Conservation (phyloP, 176 grass and related monocot species). For the Pontederia paniculata region DNA sequence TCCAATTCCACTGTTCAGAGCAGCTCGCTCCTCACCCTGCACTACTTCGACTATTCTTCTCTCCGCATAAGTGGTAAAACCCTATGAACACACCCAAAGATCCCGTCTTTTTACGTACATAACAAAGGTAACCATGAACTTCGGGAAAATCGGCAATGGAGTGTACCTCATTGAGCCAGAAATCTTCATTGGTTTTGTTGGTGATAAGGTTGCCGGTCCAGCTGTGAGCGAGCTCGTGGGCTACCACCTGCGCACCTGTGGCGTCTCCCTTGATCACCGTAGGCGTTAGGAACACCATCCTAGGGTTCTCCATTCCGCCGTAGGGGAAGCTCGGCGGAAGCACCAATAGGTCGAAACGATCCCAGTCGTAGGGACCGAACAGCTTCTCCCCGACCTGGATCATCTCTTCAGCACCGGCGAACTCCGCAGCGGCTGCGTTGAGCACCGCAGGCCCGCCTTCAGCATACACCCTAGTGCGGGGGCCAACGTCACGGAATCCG, state of each 20-base stretch:
- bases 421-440: slow-evolving; percentile 76
- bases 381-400: slow-evolving; percentile 64
- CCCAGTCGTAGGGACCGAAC: slow-evolving; percentile 90
- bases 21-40: slow-evolving; percentile 70
- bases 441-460: slow-evolving; percentile 50
- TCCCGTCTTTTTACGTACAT: not conserved
- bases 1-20: slow-evolving; percentile 73
- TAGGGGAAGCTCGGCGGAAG: slow-evolving; percentile 85
- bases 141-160: not conserved
- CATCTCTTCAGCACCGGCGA: slow-evolving; percentile 84
- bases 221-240: slow-evolving; percentile 88
- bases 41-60: slow-evolving; percentile 94
- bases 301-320: slow-evolving; percentile 88
- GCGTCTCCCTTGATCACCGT: slow-evolving; percentile 71
- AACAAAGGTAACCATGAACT: too few relatives aligned
- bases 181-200: slow-evolving; percentile 94
- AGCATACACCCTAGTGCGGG: slow-evolving; percentile 64
- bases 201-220: slow-evolving; percentile 93
- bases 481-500: slow-evolving; percentile 57
- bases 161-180: slow-evolving; percentile 89
- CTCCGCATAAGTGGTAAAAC: slow-evolving; percentile 89
- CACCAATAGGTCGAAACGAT: slow-evolving; percentile 80
- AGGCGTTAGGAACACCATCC: slow-evolving; percentile 87
- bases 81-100: slow-evolving; percentile 24
- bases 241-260: slow-evolving; percentile 67